Evolutionary conservation across 2,329 filamentous ascomycete genomes (phyloP).

Genomic region (Atkinsonella texensis): DNA sequence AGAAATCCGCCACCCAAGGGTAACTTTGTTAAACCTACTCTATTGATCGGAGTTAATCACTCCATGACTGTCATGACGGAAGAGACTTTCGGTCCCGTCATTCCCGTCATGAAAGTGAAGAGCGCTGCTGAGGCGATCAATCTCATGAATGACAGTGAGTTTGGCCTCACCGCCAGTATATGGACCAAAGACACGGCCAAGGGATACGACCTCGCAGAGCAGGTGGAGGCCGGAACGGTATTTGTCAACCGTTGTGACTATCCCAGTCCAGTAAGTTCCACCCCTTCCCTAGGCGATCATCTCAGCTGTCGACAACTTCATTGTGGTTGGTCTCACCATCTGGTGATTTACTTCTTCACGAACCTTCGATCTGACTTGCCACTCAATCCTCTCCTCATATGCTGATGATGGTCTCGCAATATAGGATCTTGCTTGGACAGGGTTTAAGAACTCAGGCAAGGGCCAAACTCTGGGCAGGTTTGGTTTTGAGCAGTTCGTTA

Average conservation of each 20-base stretch:
- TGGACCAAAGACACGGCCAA: conserved; percentile 81
- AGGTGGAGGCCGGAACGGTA: conserved; percentile 84
- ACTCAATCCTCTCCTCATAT: not conserved
- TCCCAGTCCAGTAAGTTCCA: conserved; percentile 66
- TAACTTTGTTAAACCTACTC: conserved; percentile 79
- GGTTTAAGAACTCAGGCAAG: conserved; percentile 94
- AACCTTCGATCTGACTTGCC: not conserved
- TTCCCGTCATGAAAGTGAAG: conserved; percentile 79
- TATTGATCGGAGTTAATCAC: conserved; percentile 70
- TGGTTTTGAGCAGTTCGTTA: conserved; percentile 91
- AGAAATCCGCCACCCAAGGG: conserved; percentile 59
- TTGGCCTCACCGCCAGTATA: conserved; percentile 89
- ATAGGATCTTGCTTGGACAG: conserved; percentile 88
- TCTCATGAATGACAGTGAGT: conserved; percentile 91
- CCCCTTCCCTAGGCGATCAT: not conserved
- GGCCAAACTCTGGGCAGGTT: conserved; percentile 81
- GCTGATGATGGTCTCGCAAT: conserved; percentile 3
- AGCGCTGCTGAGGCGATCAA: conserved; percentile 68
- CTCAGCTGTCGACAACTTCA: not conserved
- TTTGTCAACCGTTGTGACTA: conserved; percentile 94
- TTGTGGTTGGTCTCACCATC: not conserved
- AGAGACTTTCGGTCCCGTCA: conserved; percentile 89
- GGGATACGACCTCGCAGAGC: conserved; percentile 64
- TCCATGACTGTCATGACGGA: conserved; percentile 82
- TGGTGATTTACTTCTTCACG: not conserved